phyloP scores from a whole-genome alignment of 495 filamentous ascomycete species.

The Aspergillus kassunensis region DNA sequence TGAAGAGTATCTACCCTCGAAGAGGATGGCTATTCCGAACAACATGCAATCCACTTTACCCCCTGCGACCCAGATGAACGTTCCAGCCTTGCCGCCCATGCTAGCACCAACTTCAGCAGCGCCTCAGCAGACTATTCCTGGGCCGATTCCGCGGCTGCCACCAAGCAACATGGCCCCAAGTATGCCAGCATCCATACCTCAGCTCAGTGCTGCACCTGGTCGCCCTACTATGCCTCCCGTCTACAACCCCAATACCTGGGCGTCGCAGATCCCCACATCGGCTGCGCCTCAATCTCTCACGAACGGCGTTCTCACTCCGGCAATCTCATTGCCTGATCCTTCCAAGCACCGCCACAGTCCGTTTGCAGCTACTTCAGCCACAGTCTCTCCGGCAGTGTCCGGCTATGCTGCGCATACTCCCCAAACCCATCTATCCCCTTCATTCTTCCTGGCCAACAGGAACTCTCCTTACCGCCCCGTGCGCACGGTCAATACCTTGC shows the following conservation, averaged over 20 bases:
- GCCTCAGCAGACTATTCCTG: conserved; percentile 27
- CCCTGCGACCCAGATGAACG: conserved; percentile 26
- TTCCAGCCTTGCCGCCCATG: conserved; percentile 38
- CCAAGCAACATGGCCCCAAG: conserved; percentile 33
- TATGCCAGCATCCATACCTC: conserved; percentile 28
- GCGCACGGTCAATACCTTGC: conserved; percentile 78
- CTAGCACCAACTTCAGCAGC: conserved; percentile 35
- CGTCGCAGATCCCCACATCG: conserved; percentile 44
- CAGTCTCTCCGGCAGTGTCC: conserved; percentile 38
- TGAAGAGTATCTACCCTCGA: conserved; percentile 66
- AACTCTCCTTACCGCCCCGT: conserved; percentile 91
- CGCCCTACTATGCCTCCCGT: conserved; percentile 57
- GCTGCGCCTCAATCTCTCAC: conserved; percentile 34
- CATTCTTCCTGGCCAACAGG: conserved; percentile 57
- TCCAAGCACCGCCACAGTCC: conserved; percentile 34
- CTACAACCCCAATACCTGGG: conserved; percentile 50
- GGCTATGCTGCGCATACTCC: conserved; percentile 45
- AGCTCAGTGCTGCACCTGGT: conserved; percentile 44
- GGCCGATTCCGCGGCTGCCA: conserved; percentile 49
- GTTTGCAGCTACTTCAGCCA: conserved; percentile 34
- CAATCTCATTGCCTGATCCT: conserved; percentile 48
- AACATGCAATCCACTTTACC: conserved; percentile 32
- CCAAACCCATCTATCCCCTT: conserved; percentile 57
- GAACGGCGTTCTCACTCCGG: conserved; percentile 48
- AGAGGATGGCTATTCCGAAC: conserved; percentile 47